Evolutionary conservation across 495 filamentous ascomycete species (phyloP).

Genomic region (Neurospora sp.): DNA sequence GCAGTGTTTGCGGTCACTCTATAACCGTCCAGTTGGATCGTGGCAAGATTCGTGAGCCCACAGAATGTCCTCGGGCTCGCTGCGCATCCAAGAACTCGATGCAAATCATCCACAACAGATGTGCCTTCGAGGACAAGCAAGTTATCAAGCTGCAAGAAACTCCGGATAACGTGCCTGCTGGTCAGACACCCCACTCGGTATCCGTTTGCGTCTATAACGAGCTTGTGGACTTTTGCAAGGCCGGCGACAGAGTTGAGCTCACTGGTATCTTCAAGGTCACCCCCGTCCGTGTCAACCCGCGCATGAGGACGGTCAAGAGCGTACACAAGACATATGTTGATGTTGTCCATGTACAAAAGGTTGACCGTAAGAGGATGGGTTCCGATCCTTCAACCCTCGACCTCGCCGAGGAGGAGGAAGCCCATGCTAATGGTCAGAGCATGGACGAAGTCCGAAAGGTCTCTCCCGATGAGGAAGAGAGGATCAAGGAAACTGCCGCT

Average conservation of each 20-base stretch:
- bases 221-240: conserved; percentile 93
- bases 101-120: conserved; percentile 97
- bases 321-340: conserved; percentile 98
- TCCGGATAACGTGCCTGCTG: conserved; percentile 85
- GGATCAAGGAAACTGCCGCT: conserved; percentile 72
- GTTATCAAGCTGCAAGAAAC: conserved; percentile 99
- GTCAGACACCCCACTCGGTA: conserved; percentile 97
- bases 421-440: conserved; percentile 66
- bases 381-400: conserved; percentile 77
- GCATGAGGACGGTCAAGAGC: conserved; percentile 83
- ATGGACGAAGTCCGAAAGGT: conserved; percentile 77
- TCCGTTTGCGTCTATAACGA: conserved; percentile 96
- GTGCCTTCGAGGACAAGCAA: conserved; percentile 90
- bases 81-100: conserved; percentile 87
- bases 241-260: conserved; percentile 90
- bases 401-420: conserved; percentile 54
- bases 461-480: conserved; percentile 80
- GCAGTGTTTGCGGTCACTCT: conserved; percentile 82
- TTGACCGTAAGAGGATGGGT: conserved; percentile 86
- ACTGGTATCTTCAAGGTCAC: conserved; percentile 95
- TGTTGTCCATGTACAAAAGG: conserved; percentile 90
- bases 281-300: conserved; percentile 89
- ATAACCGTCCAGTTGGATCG: conserved; percentile 86
- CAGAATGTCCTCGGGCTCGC: conserved; percentile 72
- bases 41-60: conserved; percentile 92